Conservation (phyloP, 257 asterid genomes). For the Ehretia macrophylla region DNA sequence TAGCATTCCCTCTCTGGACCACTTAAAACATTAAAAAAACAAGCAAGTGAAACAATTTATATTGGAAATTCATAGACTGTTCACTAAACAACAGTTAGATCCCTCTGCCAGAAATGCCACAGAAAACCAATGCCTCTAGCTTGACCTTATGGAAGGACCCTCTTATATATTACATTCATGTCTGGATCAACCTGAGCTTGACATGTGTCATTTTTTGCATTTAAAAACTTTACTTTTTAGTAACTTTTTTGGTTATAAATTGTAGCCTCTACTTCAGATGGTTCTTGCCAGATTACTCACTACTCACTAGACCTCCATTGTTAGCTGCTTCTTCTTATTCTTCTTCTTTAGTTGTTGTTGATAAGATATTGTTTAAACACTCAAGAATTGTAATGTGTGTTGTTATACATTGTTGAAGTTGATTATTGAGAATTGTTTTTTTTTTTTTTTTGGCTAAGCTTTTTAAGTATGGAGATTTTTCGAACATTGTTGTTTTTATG, state of each 20-base stretch:
- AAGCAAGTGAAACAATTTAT: background rate
- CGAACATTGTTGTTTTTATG: conserved; percentile 12
- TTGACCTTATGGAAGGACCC: background rate
- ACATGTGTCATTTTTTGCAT: conserved; percentile 42
- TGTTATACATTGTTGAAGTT: background rate
- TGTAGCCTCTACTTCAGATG: conserved; percentile 27
- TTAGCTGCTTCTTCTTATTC: conserved; percentile 3
- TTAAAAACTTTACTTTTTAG: conserved; percentile 8
- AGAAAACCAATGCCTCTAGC: background rate
- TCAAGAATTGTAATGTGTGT: background rate
- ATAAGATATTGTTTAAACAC: no score
- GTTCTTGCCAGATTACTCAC: conserved; percentile 13
- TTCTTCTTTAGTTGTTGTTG: conserved; percentile 13
- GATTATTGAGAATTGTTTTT: background rate
- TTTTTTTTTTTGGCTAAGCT: background rate
- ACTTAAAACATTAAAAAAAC: background rate
- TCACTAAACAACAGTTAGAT: conserved; percentile 13
- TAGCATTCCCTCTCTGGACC: background rate
- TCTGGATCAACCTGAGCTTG: conserved; percentile 21
- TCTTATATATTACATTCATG: background rate
- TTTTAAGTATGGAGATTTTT: conserved; percentile 29
- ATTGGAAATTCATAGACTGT: background rate
- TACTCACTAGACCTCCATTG: conserved; percentile 11
- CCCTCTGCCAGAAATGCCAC: conserved; percentile 14
- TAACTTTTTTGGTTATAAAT: conserved; percentile 38